Evolutionary conservation across 1,284 basidiomycete genomes (phyloP).

Genomic region (Moesziomyces globuligerus): DNA sequence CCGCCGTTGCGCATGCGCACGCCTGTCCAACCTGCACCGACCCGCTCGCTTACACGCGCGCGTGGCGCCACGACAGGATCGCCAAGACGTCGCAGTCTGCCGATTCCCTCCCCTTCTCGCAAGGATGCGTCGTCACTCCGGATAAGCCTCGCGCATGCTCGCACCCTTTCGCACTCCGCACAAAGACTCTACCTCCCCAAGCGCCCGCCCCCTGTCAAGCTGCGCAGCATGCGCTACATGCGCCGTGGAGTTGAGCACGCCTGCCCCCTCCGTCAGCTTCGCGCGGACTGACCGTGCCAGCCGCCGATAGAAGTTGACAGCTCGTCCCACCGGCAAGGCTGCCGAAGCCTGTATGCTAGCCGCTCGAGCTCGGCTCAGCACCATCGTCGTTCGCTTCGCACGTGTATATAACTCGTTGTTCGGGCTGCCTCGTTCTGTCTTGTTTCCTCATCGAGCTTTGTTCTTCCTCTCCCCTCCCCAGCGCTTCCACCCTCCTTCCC

Average conservation of each 20-base stretch:
- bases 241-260: constrained; percentile 27
- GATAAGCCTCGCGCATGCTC: too few relatives aligned
- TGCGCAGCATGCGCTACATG: too few relatives aligned
- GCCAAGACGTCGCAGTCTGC: too few relatives aligned
- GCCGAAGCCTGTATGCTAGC: background rate
- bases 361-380: background rate
- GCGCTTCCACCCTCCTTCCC: background rate
- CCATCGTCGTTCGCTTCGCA: too few relatives aligned
- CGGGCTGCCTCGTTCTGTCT: background rate
- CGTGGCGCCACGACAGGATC: too few relatives aligned
- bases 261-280: background rate
- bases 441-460: constrained; percentile 25
- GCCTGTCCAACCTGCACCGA: too few relatives aligned
- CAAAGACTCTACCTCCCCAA: constrained; percentile 17
- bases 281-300: background rate
- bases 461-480: constrained; percentile 21
- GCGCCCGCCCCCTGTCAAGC: constrained; percentile 26
- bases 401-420: constrained; percentile 18
- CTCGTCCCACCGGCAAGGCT: background rate
- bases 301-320: background rate
- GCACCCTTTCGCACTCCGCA: constrained; percentile 8
- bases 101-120: too few relatives aligned
- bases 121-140: too few relatives aligned
- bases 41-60: too few relatives aligned
- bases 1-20: too few relatives aligned